These are phyloP conservation scores for Aspergillus oerlinghausenensis DNA, from an alignment of 2,329 filamentous ascomycete species.

Conservation along the genomic window DNA sequence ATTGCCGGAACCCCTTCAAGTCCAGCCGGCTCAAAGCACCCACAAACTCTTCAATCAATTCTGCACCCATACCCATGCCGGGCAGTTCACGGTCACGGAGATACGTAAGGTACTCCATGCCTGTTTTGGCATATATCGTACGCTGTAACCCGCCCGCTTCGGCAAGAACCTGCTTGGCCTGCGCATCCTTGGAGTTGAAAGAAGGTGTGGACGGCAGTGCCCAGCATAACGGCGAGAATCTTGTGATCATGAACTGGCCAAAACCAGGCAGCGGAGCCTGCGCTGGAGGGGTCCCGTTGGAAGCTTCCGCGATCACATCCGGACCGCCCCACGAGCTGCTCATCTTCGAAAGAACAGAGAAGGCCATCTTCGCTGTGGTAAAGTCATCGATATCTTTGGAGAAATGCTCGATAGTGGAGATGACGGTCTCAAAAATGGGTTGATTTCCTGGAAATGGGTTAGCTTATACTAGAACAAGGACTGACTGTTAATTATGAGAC, in stretches of 20 bases:
- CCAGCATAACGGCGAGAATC: conserved; percentile 89
- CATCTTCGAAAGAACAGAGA: conserved; percentile 78
- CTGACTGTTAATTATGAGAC: conserved; percentile 14
- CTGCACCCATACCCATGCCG: conserved; percentile 44
- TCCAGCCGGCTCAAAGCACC: conserved; percentile 42
- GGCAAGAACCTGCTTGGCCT: conserved; percentile 78
- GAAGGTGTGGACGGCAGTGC: conserved; percentile 71
- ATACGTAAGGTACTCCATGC: conserved; percentile 66
- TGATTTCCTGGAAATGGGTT: conserved; percentile 61
- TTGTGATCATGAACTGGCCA: conserved; percentile 80
- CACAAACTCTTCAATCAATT: conserved; percentile 45
- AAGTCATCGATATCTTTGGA: conserved; percentile 70
- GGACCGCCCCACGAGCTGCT: conserved; percentile 85
- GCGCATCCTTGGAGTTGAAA: conserved; percentile 82
- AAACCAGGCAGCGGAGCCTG: conserved; percentile 70
- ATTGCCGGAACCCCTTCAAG: conserved; percentile 44
- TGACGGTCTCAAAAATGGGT: conserved; percentile 79
- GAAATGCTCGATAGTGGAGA: conserved; percentile 78
- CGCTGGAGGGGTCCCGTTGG: conserved; percentile 26
- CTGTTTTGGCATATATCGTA: conserved; percentile 85
- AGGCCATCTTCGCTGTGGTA: conserved; percentile 67
- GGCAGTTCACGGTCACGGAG: conserved; percentile 43
- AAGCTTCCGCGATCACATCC: conserved; percentile 52
- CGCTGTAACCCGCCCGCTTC: conserved; percentile 87
- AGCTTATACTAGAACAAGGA: not conserved